These are phyloP conservation scores for Irineochytrium annulatum DNA, from an alignment of 192 early-diverging fungal species.

Conservation along the genomic window DNA sequence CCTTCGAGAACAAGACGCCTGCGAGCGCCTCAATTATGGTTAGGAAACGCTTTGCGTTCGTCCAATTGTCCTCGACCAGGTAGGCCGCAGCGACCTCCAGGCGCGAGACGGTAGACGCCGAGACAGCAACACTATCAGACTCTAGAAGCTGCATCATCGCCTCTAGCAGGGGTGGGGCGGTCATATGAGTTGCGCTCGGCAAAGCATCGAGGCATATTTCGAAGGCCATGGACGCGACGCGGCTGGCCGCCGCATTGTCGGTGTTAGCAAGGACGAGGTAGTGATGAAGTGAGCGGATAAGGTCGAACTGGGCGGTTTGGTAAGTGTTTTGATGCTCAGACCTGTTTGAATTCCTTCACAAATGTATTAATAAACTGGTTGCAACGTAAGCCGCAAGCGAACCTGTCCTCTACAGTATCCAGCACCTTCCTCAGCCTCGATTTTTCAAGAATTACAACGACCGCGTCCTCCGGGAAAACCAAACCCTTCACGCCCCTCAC, in stretches of 20 bases:
- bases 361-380: no score
- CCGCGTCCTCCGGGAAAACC: no score
- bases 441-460: no score
- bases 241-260: not conserved
- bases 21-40: not conserved
- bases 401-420: no score
- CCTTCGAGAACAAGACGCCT: not conserved
- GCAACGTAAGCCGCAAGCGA: no score
- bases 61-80: slow-evolving; percentile 13
- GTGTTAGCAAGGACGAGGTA: not conserved
- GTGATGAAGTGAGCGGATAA: not conserved
- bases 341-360: slow-evolving; percentile 16
- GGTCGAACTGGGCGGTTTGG: slow-evolving; percentile 2
- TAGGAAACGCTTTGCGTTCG: slow-evolving; percentile 19
- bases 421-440: no score
- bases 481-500: no score
- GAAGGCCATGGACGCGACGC: not conserved
- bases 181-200: slow-evolving; percentile 13
- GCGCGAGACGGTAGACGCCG: slow-evolving; percentile 4
- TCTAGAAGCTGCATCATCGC: slow-evolving; percentile 6
- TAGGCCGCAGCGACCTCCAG: no score
- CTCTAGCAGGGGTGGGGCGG: slow-evolving; percentile 11
- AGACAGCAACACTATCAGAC: slow-evolving; percentile 6
- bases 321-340: slow-evolving; percentile 6
- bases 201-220: slow-evolving; percentile 15